These are phyloP conservation scores for Cercospora sp. DNA, from an alignment of 2,329 filamentous ascomycete species.

Conservation along the genomic window DNA sequence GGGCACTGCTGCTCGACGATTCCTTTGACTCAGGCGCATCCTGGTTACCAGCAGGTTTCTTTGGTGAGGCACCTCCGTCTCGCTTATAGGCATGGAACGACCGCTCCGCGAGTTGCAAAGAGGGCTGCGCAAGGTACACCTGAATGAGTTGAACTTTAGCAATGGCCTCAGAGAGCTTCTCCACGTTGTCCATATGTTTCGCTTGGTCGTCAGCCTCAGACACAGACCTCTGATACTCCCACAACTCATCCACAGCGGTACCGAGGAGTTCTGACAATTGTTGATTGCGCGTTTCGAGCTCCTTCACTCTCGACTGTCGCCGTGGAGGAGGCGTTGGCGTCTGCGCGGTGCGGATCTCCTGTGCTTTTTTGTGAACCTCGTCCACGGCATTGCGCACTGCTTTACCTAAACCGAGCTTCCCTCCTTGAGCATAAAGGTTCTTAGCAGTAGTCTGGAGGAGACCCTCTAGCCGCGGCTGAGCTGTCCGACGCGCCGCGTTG, in stretches of 20 bases:
- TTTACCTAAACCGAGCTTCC: constrained; percentile 77
- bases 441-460: constrained; percentile 76
- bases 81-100: constrained; percentile 10
- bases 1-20: not conserved
- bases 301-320: constrained; percentile 46
- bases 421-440: constrained; percentile 69
- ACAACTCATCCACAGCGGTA: constrained; percentile 64
- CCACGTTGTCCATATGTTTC: constrained; percentile 37
- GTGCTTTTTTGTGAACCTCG: constrained; percentile 75
- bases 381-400: constrained; percentile 78
- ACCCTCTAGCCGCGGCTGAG: constrained; percentile 59
- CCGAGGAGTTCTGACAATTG: constrained; percentile 69
- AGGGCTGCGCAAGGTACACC: constrained; percentile 51
- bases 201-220: constrained; percentile 41
- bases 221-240: constrained; percentile 56
- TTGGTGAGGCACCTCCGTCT: not conserved
- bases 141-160: constrained; percentile 55
- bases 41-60: not conserved
- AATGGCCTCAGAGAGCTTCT: constrained; percentile 50
- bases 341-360: constrained; percentile 58
- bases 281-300: constrained; percentile 65
- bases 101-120: constrained; percentile 11
- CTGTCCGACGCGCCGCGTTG: constrained; percentile 38
- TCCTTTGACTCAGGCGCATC: not conserved
- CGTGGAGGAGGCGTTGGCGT: constrained; percentile 38